These are phyloP conservation scores for Chloranthus sessilifolius DNA, from an alignment of 164 flowering plant genomes.

Conservation along the genomic window DNA sequence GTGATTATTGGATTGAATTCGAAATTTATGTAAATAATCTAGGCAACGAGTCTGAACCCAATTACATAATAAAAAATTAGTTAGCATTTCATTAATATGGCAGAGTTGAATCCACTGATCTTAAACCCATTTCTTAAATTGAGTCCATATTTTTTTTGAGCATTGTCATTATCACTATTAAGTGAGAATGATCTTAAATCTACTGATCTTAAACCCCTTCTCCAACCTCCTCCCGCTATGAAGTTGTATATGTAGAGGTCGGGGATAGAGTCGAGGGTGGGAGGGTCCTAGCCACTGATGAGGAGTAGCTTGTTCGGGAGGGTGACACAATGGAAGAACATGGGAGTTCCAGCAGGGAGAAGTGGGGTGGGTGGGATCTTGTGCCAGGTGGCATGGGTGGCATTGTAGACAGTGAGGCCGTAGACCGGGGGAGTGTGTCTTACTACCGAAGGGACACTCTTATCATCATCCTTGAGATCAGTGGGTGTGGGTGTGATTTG, in stretches of 20 bases:
- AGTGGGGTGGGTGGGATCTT: not conserved
- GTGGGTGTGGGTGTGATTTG: not conserved
- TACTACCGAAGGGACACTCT: not conserved
- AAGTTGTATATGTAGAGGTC: constrained; percentile 23
- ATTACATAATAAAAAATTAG: too few species aligned
- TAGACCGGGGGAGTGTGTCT: constrained; percentile 14
- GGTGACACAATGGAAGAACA: constrained; percentile 31
- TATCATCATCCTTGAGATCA: not conserved
- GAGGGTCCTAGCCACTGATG: constrained; percentile 36
- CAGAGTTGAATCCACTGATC: too few species aligned
- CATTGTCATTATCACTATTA: too few species aligned
- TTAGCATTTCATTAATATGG: too few species aligned
- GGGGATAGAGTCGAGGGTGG: constrained; percentile 21
- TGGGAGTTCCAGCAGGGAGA: constrained; percentile 15
- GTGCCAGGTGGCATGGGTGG: constrained; percentile 12
- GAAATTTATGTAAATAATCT: too few species aligned
- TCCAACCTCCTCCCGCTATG: constrained; percentile 14
- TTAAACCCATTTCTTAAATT: too few species aligned
- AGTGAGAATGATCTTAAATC: too few species aligned
- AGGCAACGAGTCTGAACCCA: too few species aligned
- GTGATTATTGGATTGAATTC: too few species aligned
- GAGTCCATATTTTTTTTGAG: too few species aligned
- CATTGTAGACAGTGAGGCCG: constrained; percentile 22
- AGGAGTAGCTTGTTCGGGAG: constrained; percentile 23
- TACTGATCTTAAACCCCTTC: too few species aligned